Conservation (phyloP, 768 basidiomycete genomes). For the Auriscalpium orientale region DNA sequence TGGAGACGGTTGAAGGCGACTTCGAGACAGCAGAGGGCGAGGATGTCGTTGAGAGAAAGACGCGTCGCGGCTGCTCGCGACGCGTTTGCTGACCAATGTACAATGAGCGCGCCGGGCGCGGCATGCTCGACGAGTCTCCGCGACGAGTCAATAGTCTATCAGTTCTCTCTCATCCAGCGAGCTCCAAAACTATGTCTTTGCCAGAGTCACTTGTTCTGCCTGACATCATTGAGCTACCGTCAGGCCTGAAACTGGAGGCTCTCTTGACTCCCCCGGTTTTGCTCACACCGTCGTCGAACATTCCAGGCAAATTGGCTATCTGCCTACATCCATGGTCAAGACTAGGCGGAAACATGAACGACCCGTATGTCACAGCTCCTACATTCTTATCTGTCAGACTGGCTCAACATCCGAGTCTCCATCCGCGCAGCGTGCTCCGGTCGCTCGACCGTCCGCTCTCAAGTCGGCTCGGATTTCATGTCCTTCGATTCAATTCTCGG, state of each 20-base stretch:
- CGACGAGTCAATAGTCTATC: too few relatives aligned
- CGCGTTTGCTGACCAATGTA: too few relatives aligned
- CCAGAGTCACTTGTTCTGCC: background rate
- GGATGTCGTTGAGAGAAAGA: too few relatives aligned
- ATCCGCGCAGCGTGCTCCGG: conserved; percentile 35
- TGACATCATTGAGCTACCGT: conserved; percentile 6
- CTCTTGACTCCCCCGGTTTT: conserved; percentile 5
- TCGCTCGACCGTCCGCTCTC: conserved; percentile 36
- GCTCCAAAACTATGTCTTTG: too few relatives aligned
- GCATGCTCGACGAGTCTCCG: too few relatives aligned
- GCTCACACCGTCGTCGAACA: background rate
- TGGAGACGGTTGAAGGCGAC: too few relatives aligned
- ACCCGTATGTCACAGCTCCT: conserved; percentile 49
- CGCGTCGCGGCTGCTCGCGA: too few relatives aligned
- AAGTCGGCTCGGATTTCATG: conserved; percentile 39
- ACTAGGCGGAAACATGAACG: conserved; percentile 69
- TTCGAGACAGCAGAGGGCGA: too few relatives aligned
- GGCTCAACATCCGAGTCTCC: background rate
- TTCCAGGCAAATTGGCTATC: conserved; percentile 46
- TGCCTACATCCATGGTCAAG: conserved; percentile 84
- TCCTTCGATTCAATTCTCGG: conserved; percentile 70
- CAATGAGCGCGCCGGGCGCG: too few relatives aligned
- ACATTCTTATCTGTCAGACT: background rate
- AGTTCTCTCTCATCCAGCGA: too few relatives aligned
- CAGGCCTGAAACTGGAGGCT: conserved; percentile 10